Evolutionary conservation across 495 filamentous ascomycete species (phyloP).

Genomic region (Talaromyces adpressus): DNA sequence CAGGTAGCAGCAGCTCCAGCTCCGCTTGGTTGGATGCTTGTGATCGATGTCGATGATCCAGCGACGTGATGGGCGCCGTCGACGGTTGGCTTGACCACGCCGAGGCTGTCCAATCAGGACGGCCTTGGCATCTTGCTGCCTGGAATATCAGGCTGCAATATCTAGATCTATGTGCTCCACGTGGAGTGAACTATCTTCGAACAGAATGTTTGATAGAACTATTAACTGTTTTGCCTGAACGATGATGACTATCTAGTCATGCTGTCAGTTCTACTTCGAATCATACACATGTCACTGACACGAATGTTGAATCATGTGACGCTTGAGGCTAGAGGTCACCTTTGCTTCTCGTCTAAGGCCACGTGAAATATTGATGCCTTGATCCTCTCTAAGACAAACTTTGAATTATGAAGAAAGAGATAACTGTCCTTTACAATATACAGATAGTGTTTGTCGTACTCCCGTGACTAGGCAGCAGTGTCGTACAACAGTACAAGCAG

Average conservation of each 20-base stretch:
- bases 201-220: not conserved
- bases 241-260: not conserved
- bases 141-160: not conserved
- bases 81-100: not conserved
- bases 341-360: not conserved
- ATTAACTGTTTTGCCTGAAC: not conserved
- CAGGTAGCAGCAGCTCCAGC: not conserved
- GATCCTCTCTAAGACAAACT: not conserved
- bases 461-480: not conserved
- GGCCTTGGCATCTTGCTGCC: not conserved
- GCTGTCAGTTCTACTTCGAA: not conserved
- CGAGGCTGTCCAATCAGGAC: not conserved
- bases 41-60: constrained; percentile 1
- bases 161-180: not conserved
- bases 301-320: not conserved
- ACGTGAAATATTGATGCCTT: not conserved
- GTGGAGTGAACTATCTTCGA: not conserved
- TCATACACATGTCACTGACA: not conserved
- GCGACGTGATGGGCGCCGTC: not conserved
- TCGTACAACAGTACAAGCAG: not conserved
- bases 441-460: too few relatives aligned
- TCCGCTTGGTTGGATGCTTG: not conserved
- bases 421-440: not conserved
- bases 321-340: not conserved
- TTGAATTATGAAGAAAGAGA: not conserved